These are phyloP conservation scores for Clonostachys rhizophaga DNA, from an alignment of 2,329 filamentous ascomycete species.

Conservation along the genomic window DNA sequence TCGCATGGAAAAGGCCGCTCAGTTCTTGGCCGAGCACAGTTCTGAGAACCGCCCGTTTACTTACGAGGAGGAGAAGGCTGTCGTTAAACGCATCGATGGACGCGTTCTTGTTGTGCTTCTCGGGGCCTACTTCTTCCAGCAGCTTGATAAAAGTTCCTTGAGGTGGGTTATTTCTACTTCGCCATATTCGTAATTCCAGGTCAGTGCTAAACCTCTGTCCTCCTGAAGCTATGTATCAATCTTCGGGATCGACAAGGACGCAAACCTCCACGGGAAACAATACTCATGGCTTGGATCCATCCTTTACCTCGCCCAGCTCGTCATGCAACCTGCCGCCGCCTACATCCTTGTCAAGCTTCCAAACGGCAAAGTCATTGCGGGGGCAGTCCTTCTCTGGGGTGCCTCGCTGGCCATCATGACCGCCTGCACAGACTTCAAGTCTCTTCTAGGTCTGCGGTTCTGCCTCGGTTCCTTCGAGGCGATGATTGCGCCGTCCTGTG, in stretches of 20 bases:
- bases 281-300: constrained; percentile 59
- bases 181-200: no score
- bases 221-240: constrained; percentile 46
- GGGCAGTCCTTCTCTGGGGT: constrained; percentile 49
- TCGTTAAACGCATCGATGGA: constrained; percentile 35
- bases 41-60: constrained; percentile 29
- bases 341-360: constrained; percentile 50
- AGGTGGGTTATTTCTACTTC: background rate
- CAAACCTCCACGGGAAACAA: constrained; percentile 39
- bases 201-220: constrained; percentile 12
- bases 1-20: constrained; percentile 32
- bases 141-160: constrained; percentile 44
- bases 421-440: constrained; percentile 37
- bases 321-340: constrained; percentile 45
- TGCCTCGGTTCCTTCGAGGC: constrained; percentile 36
- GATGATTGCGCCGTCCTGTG: constrained; percentile 27
- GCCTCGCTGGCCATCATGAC: constrained; percentile 43
- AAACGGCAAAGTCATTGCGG: constrained; percentile 48
- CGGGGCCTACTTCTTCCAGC: constrained; percentile 52
- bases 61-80: constrained; percentile 41
- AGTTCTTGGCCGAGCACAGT: constrained; percentile 34
- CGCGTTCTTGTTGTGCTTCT: constrained; percentile 42
- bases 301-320: constrained; percentile 24
- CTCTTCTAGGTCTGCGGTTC: constrained; percentile 34
- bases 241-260: constrained; percentile 53